phyloP scores from a whole-genome alignment of 208 protist genomes.

The Leishmania tarentolae region DNA sequence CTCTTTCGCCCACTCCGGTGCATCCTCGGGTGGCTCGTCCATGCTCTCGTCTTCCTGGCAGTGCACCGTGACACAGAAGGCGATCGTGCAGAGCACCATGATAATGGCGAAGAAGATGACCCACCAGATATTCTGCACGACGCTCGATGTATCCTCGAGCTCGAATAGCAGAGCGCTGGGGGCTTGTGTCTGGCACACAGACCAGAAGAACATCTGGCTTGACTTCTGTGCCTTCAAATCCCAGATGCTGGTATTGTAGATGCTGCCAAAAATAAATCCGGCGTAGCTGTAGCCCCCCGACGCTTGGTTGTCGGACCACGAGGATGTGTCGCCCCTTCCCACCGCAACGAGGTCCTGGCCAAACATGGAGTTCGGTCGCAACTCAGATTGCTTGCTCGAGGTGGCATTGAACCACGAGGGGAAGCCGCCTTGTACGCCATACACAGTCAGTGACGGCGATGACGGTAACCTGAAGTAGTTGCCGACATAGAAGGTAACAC shows the following conservation, averaged over 20 bases:
- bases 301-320: conserved; percentile 38
- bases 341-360: conserved; percentile 29
- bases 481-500: conserved; percentile 37
- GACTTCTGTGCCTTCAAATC: conserved; percentile 1
- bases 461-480: conserved; percentile 19
- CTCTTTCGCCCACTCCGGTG: conserved; percentile 45
- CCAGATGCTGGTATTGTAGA: conserved; percentile 15
- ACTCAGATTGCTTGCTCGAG: not conserved
- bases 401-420: conserved; percentile 11
- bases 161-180: conserved; percentile 29
- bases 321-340: conserved; percentile 16
- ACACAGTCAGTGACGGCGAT: not conserved
- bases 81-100: conserved; percentile 31
- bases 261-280: conserved; percentile 6
- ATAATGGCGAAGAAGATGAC: conserved; percentile 33
- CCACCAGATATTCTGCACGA: conserved; percentile 40
- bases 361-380: conserved; percentile 25
- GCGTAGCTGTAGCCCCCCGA: conserved; percentile 42
- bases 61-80: conserved; percentile 28
- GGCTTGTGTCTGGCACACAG: conserved; percentile 38
- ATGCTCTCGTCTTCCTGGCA: conserved; percentile 57
- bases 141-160: conserved; percentile 16
- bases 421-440: conserved; percentile 11
- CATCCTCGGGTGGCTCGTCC: conserved; percentile 58
- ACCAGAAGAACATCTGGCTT: conserved; percentile 24